Percentiles rank a stretch among this genome's conserved stretches.
Evolutionary conservation across 2,329 filamentous ascomycete species (phyloP).

Genomic region (Aspergillus pseudonomiae): DNA sequence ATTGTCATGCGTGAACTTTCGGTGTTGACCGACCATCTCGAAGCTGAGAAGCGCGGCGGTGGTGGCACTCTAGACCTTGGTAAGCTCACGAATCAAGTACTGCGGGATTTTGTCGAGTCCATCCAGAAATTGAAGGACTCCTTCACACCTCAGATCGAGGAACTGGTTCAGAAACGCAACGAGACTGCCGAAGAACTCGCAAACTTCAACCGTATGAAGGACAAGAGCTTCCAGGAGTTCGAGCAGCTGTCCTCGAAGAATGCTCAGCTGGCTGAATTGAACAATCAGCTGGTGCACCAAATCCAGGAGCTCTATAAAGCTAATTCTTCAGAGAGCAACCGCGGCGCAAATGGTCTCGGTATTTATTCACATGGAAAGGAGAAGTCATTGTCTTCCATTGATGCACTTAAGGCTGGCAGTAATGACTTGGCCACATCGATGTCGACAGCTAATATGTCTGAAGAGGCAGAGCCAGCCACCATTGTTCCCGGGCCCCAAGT

Average conservation of each 20-base stretch:
- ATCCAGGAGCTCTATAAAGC: slow-evolving; percentile 93
- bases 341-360: slow-evolving; percentile 58
- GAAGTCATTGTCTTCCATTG: slow-evolving; percentile 50
- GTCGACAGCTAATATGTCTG: slow-evolving; percentile 58
- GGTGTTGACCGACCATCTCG: slow-evolving; percentile 83
- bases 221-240: slow-evolving; percentile 92
- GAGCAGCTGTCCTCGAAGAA: slow-evolving; percentile 95
- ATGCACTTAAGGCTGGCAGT: slow-evolving; percentile 48
- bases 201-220: slow-evolving; percentile 79
- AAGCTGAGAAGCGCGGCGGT: slow-evolving; percentile 80
- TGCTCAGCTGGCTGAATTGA: slow-evolving; percentile 88
- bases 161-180: slow-evolving; percentile 85
- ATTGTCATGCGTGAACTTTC: slow-evolving; percentile 93
- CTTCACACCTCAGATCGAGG: slow-evolving; percentile 74
- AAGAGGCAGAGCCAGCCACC: slow-evolving; percentile 65
- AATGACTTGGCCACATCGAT: slow-evolving; percentile 60
- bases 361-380: slow-evolving; percentile 63
- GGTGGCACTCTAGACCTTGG: slow-evolving; percentile 78
- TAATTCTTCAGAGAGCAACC: slow-evolving; percentile 48
- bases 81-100: slow-evolving; percentile 65
- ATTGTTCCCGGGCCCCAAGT: slow-evolving; percentile 80
- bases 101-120: slow-evolving; percentile 64
- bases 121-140: slow-evolving; percentile 77
- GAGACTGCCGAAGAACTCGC: slow-evolving; percentile 83
- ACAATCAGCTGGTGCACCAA: slow-evolving; percentile 91